A percentile compares a stretch with the other conserved stretches of the same genome.
Conservation (phyloP, 2,329 filamentous ascomycete genomes). For the Nemania sp. region DNA sequence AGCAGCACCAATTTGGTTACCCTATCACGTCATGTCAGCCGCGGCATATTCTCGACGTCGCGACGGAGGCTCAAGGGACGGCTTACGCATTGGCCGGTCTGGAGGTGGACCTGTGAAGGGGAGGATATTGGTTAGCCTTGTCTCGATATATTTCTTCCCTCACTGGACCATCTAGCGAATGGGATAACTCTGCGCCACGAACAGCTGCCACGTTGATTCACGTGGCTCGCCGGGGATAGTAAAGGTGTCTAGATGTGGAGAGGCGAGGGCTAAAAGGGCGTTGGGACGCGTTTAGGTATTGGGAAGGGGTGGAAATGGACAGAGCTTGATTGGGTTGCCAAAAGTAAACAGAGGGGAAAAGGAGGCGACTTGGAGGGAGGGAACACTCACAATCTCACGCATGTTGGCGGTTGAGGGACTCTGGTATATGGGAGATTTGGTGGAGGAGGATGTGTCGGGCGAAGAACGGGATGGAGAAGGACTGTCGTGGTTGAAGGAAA, state of each 20-base stretch:
- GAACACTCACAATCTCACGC: conserved; percentile 72
- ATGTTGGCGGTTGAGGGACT: conserved; percentile 56
- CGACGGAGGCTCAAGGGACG: conserved; percentile 35
- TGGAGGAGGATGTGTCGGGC: conserved; percentile 35
- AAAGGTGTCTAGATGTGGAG: conserved; percentile 34
- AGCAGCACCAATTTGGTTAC: conserved; percentile 99
- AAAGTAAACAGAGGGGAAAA: conserved; percentile 34
- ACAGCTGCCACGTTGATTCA: background rate
- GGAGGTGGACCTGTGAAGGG: conserved; percentile 85
- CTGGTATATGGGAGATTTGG: conserved; percentile 34
- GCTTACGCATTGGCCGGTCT: conserved; percentile 99
- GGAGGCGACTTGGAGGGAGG: conserved; percentile 5
- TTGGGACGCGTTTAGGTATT: conserved; percentile 42
- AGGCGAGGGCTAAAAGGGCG: conserved; percentile 11
- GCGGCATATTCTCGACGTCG: conserved; percentile 22
- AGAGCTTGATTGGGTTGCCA: conserved; percentile 21
- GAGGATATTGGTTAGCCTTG: conserved; percentile 15
- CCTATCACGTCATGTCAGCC: conserved; percentile 60
- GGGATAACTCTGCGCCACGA: background rate
- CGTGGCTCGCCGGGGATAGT: background rate
- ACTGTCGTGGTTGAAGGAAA: conserved; percentile 24
- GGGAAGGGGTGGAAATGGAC: conserved; percentile 16
- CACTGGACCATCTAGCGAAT: background rate
- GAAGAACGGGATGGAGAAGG: conserved; percentile 26
- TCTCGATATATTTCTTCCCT: background rate